phyloP scores from a whole-genome alignment of 495 filamentous ascomycete genomes.

The Xylaria palmicola region DNA sequence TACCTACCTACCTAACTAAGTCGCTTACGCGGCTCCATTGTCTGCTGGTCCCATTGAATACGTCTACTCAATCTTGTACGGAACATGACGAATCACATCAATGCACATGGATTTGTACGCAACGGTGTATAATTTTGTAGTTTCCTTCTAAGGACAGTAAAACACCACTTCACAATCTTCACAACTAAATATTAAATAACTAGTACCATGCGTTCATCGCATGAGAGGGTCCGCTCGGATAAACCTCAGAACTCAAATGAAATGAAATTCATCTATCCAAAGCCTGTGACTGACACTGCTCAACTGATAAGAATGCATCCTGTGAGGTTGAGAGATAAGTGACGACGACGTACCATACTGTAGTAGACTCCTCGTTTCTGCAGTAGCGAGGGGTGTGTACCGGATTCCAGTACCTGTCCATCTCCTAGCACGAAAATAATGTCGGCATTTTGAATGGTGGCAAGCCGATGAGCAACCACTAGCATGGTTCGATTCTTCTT shows the following conservation, averaged over 20 bases:
- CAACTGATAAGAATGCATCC: conserved; percentile 1
- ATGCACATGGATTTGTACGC: too few relatives aligned
- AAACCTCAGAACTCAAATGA: neutral
- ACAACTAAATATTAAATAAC: neutral
- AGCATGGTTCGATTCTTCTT: conserved; percentile 67
- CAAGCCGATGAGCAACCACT: conserved; percentile 68
- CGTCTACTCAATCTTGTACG: too few relatives aligned
- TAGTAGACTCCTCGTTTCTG: conserved; percentile 53
- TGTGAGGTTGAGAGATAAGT: neutral
- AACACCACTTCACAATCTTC: neutral
- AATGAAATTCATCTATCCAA: conserved; percentile 38
- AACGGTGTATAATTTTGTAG: neutral
- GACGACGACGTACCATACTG: conserved; percentile 44
- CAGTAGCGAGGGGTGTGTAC: conserved; percentile 49
- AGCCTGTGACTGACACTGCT: conserved; percentile 50
- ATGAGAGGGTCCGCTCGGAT: neutral
- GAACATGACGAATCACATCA: too few relatives aligned
- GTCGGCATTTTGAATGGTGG: conserved; percentile 59
- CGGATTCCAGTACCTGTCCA: conserved; percentile 52
- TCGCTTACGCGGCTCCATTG: neutral
- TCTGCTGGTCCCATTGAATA: too few relatives aligned
- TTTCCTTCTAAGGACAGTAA: neutral
- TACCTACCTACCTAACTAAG: too few relatives aligned
- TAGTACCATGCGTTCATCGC: neutral
- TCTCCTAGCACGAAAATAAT: conserved; percentile 57